Percentiles rank a stretch among this genome's conserved stretches.
phyloP scores from a whole-genome alignment of 139 green algal genomes.

The Microglena sp. region DNA sequence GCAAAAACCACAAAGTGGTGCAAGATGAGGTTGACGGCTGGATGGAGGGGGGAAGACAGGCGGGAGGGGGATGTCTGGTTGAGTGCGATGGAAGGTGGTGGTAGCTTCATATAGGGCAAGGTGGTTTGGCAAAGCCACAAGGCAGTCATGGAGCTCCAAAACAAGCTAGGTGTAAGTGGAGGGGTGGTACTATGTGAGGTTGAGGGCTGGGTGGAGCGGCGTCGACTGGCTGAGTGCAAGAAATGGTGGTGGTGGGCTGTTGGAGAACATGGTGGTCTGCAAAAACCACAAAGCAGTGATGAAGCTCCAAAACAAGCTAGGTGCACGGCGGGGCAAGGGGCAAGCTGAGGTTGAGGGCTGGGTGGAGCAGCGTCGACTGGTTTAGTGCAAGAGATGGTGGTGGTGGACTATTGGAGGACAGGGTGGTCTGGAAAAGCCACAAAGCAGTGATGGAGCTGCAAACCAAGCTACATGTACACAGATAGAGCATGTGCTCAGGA shows the following conservation, averaged over 20 bases:
- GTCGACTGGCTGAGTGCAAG: not conserved
- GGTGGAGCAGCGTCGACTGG: not conserved
- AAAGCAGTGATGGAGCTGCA: no score
- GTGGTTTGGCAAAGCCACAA: no score
- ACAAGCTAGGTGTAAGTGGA: slow-evolving; percentile 33
- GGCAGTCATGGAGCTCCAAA: slow-evolving; percentile 32
- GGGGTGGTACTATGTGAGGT: not conserved
- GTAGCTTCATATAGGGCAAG: no score
- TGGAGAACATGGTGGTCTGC: no score
- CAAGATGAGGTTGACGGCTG: no score
- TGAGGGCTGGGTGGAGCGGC: not conserved
- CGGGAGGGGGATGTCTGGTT: no score
- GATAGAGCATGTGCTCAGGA: no score
- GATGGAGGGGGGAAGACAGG: no score
- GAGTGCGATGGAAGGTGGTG: no score
- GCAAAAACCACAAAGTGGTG: no score
- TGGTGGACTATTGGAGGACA: not conserved
- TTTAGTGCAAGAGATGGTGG: not conserved
- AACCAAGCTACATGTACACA: no score
- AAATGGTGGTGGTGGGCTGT: not conserved
- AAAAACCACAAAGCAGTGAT: slow-evolving; percentile 45
- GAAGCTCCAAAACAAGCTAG: slow-evolving; percentile 33
- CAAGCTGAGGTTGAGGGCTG: not conserved
- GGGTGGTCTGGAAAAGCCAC: no score
- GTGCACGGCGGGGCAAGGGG: slow-evolving; percentile 19